phyloP scores from a whole-genome alignment of 1,284 basidiomycete genomes.

The Rhodotorula sp. region DNA sequence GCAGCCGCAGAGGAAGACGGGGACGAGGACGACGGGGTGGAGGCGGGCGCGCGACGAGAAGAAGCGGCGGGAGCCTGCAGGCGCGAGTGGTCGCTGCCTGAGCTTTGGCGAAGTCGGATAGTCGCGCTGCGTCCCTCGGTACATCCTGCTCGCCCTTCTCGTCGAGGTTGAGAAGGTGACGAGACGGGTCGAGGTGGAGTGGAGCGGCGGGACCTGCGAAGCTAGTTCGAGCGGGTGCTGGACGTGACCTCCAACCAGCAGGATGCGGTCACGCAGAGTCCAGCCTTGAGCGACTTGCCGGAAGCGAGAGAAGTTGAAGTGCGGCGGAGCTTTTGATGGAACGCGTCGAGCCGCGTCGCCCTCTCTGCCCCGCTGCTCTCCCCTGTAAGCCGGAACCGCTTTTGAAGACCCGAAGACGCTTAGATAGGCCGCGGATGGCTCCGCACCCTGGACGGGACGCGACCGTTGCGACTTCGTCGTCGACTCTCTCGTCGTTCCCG shows the following conservation, averaged over 20 bases:
- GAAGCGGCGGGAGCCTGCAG: neutral
- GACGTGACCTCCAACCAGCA: too few species aligned
- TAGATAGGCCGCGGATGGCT: neutral
- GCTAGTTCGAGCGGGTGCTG: too few species aligned
- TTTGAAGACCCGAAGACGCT: neutral
- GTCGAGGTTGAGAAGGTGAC: too few species aligned
- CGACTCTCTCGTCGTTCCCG: constrained; percentile 18
- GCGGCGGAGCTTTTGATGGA: too few species aligned
- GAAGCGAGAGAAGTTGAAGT: neutral
- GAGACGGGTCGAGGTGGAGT: neutral
- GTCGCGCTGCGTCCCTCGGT: neutral
- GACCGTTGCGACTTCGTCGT: constrained; percentile 5
- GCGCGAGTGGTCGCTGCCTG: neutral
- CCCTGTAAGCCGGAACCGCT: neutral
- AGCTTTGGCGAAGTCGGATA: neutral
- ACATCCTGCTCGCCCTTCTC: neutral
- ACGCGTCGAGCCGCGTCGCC: constrained; percentile 1
- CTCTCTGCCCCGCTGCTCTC: neutral
- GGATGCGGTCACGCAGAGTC: neutral
- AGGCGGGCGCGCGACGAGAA: constrained; percentile 22
- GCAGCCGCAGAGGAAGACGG: constrained; percentile 37
- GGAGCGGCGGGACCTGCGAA: too few species aligned
- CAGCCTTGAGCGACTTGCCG: neutral
- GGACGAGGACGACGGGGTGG: constrained; percentile 36
- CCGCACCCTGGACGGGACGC: neutral